Evolutionary conservation across 2,329 filamentous ascomycete genomes (phyloP).

Genomic region (Aureobasidium mangrovei): DNA sequence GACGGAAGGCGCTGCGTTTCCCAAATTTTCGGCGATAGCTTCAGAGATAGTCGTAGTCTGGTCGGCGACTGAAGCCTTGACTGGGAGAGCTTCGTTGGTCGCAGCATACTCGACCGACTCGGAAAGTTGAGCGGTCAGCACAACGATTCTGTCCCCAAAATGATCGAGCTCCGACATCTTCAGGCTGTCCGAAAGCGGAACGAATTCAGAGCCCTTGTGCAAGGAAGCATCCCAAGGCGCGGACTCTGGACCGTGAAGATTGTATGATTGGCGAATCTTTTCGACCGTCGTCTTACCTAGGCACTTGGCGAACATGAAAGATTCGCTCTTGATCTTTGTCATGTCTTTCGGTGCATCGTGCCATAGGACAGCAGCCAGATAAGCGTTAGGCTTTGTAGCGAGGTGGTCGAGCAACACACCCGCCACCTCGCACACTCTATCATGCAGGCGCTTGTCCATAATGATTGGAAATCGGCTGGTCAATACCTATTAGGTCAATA

Average conservation of each 20-base stretch:
- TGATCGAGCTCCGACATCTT: background rate
- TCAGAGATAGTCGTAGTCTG: no score
- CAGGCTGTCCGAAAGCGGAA: background rate
- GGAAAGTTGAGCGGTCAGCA: background rate
- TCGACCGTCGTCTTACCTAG: constrained; percentile 22
- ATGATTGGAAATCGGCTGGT: background rate
- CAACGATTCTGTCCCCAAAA: constrained; percentile 1
- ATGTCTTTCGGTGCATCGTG: constrained; percentile 14
- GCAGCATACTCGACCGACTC: background rate
- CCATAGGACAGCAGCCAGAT: constrained; percentile 29
- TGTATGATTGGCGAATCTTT: constrained; percentile 22
- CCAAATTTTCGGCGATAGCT: no score
- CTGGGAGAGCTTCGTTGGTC: background rate
- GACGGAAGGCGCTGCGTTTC: no score
- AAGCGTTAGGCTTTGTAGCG: constrained; percentile 20
- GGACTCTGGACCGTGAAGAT: constrained; percentile 16
- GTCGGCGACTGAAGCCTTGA: no score
- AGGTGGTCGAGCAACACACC: constrained; percentile 16
- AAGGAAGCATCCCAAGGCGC: background rate
- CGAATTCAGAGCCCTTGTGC: background rate
- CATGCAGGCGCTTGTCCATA: background rate
- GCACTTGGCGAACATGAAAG: constrained; percentile 30
- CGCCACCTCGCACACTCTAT: background rate
- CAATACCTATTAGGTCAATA: background rate
- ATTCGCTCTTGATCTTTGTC: constrained; percentile 20